phyloP scores from a whole-genome alignment of 2,329 filamentous ascomycete species.

The Aspergillus sojae region DNA sequence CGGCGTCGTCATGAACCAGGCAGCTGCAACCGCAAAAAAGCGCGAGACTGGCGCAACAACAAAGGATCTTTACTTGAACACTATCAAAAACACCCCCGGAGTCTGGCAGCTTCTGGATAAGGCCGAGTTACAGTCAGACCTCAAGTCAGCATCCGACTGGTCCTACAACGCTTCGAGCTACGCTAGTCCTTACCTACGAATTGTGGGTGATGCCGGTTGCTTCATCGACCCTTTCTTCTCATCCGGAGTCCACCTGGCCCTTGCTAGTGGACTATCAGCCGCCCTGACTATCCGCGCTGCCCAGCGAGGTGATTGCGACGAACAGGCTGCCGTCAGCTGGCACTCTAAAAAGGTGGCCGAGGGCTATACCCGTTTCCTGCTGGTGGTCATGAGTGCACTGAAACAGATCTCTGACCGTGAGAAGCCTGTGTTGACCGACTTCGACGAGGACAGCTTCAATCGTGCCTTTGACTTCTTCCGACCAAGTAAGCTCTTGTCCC shows the following conservation, averaged over 20 bases:
- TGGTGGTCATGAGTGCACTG: constrained; percentile 32
- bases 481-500: not conserved
- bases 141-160: constrained; percentile 51
- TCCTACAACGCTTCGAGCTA: constrained; percentile 52
- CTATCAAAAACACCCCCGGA: too few relatives aligned
- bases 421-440: constrained; percentile 3
- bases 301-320: constrained; percentile 34
- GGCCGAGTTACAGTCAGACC: constrained; percentile 31
- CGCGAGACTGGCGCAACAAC: constrained; percentile 6
- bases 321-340: constrained; percentile 42
- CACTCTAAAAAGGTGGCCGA: constrained; percentile 50
- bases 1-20: not conserved
- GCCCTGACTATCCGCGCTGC: constrained; percentile 43
- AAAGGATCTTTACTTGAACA: constrained; percentile 16
- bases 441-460: constrained; percentile 7
- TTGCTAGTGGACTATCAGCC: constrained; percentile 48
- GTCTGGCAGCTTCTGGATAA: too few relatives aligned
- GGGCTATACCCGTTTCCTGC: constrained; percentile 52
- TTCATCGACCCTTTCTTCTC: constrained; percentile 41
- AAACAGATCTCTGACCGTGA: constrained; percentile 15
- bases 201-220: too few relatives aligned
- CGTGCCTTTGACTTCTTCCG: not conserved
- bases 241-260: constrained; percentile 51
- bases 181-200: constrained; percentile 27
- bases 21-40: too few relatives aligned